phyloP scores from a whole-genome alignment of 2,329 filamentous ascomycete species.

The Exophiala lecanii-corni region DNA sequence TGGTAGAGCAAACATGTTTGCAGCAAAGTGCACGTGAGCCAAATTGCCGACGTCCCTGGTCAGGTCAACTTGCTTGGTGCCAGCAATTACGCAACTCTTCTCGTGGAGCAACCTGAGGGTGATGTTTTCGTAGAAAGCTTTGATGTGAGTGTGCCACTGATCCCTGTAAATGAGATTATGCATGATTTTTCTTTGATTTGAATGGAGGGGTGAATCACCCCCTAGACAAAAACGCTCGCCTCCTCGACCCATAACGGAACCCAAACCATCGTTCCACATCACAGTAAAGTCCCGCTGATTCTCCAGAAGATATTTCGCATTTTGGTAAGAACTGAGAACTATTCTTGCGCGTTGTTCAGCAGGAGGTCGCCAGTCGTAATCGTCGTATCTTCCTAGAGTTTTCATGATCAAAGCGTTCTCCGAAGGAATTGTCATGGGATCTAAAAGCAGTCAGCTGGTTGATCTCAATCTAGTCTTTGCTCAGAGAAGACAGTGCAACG shows the following conservation, averaged over 20 bases:
- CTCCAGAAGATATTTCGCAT: slow-evolving; percentile 58
- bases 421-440: slow-evolving; percentile 63
- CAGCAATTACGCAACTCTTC: slow-evolving; percentile 61
- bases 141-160: slow-evolving; percentile 59
- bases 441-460: slow-evolving; percentile 9
- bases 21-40: slow-evolving; percentile 52
- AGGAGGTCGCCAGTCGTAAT: slow-evolving; percentile 67
- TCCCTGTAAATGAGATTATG: slow-evolving; percentile 56
- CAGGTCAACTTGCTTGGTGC: slow-evolving; percentile 65
- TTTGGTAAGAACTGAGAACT: slow-evolving; percentile 57
- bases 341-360: slow-evolving; percentile 47
- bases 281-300: slow-evolving; percentile 59
- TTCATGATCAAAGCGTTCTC: slow-evolving; percentile 70
- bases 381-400: slow-evolving; percentile 59
- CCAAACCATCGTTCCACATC: slow-evolving; percentile 60
- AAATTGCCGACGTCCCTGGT: slow-evolving; percentile 54
- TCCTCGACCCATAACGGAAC: slow-evolving; percentile 57
- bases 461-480: no score
- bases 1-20: slow-evolving; percentile 52
- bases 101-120: slow-evolving; percentile 58
- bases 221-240: slow-evolving; percentile 55
- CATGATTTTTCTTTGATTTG: slow-evolving; percentile 51
- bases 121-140: slow-evolving; percentile 62
- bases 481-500: no score
- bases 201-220: slow-evolving; percentile 47